Base-by-base conservation (phyloP, 768 basidiomycete genomes). In the Podaxis pistillaris region DNA sequence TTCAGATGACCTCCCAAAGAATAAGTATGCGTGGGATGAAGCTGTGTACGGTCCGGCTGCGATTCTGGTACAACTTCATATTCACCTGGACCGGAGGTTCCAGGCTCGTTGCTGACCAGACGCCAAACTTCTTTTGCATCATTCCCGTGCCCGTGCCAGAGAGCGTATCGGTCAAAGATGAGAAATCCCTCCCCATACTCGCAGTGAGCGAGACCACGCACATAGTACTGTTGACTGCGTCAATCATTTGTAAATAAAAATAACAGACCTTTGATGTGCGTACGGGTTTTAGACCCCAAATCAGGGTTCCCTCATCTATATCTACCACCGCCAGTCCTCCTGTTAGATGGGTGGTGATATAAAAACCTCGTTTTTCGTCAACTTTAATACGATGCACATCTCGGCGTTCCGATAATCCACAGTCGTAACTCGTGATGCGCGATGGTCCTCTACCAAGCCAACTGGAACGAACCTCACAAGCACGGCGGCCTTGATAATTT, bases 151-250 rank as follows among this genome's bases (percentile, higher is more conserved):
- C 44, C 44, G n/a, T 46, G 44, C 44, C 44, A 46, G 44, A 46
- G 79, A 30, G 78, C 80, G 22, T 70, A 50, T 33, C 87, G 82
- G 67, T 92, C 88, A 69, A 91, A 90, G 52, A 93, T 74, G 52
- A 92, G 75, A 68, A 83, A 91, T 8, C 92, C 91, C 30, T 81
- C 74, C 13, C 78, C 85, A 65, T 91, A 94, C 72, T 93, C 92
- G 66, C 84, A 82, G 68, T 93, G 91, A 0, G 90, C 90, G 52
- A 78, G 81, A 8, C 68, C 65, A 37, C 81, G 81, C 30, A 89
- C 83, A 68, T 86, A 79, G 58, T 38, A 58, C 56, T 67, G 8
- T 19, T 26, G 22, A 49, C 13, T 4, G 15, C 4, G 57, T 61
- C 28, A 50, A 37, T 17, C 36, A 19, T 26, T 28, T 37, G 17